Evolutionary conservation across 768 basidiomycete species (phyloP).

Genomic region (Cyclocybe cylindracea): DNA sequence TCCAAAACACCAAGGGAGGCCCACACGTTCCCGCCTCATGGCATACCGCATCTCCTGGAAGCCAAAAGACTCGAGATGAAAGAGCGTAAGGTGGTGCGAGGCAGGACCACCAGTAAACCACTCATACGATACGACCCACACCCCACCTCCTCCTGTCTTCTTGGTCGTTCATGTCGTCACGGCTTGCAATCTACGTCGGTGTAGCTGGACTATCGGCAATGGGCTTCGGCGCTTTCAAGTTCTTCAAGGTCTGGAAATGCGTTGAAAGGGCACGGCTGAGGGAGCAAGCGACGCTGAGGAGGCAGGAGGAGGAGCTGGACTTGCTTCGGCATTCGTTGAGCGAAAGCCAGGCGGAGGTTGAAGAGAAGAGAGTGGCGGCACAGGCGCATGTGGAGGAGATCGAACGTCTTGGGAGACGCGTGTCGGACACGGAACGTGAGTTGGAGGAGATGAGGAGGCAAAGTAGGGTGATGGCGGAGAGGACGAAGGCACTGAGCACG

Average conservation of each 20-base stretch:
- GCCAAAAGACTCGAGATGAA: conserved; percentile 13
- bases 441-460: conserved; percentile 16
- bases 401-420: conserved; percentile 11
- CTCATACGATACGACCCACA: conserved; percentile 13
- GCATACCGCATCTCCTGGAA: conserved; percentile 14
- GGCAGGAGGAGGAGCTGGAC: conserved; percentile 14
- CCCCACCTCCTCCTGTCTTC: conserved; percentile 7
- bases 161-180: conserved; percentile 9
- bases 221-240: conserved; percentile 28
- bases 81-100: conserved; percentile 11
- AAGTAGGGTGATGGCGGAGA: conserved; percentile 18
- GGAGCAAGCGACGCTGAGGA: conserved; percentile 8
- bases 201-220: conserved; percentile 30
- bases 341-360: conserved; percentile 19
- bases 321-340: conserved; percentile 18
- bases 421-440: conserved; percentile 18
- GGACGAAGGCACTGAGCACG: conserved; percentile 13
- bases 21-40: conserved; percentile 39
- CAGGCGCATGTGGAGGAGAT: conserved; percentile 15
- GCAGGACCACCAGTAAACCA: conserved; percentile 10
- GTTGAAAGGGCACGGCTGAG: conserved; percentile 11
- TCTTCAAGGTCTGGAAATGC: conserved; percentile 21
- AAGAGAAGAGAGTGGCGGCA: conserved; percentile 19
- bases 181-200: conserved; percentile 21
- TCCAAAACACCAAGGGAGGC: conserved; percentile 14